A percentile compares a stretch with the other conserved stretches of the same genome.
Evolutionary conservation across 495 filamentous ascomycete genomes (phyloP).

Genomic region (Xylaria intraflava): DNA sequence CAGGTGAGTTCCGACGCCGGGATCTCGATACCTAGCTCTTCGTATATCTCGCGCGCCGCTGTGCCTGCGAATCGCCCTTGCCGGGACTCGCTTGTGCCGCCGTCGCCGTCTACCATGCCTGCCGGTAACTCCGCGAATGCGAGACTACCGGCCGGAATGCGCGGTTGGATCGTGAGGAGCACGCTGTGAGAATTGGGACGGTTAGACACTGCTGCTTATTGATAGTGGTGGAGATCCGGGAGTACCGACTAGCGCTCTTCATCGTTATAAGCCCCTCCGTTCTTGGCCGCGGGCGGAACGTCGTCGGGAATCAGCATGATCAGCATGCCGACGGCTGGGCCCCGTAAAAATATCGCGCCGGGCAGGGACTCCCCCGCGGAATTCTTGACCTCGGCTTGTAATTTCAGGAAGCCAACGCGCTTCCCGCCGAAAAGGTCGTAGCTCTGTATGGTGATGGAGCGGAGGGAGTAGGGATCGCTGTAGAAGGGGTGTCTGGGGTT

Average conservation of each 20-base stretch:
- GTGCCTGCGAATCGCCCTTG: constrained; percentile 63
- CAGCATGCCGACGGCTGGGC: constrained; percentile 76
- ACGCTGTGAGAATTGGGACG: constrained; percentile 27
- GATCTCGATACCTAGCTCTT: constrained; percentile 66
- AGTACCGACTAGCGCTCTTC: constrained; percentile 46
- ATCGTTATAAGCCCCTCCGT: constrained; percentile 17
- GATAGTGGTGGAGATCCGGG: background rate
- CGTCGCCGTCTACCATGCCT: constrained; percentile 81
- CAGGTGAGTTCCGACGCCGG: constrained; percentile 29
- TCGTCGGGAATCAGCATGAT: constrained; percentile 72
- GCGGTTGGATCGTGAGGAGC: constrained; percentile 75
- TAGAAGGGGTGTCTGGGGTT: constrained; percentile 63
- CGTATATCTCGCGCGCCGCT: constrained; percentile 74
- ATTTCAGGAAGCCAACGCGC: constrained; percentile 72
- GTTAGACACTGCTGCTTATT: background rate
- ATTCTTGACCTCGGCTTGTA: constrained; percentile 62
- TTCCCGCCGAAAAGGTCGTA: constrained; percentile 62
- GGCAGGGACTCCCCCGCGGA: constrained; percentile 58
- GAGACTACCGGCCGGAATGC: constrained; percentile 70
- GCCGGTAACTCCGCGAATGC: constrained; percentile 76
- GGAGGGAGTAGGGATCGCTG: constrained; percentile 60
- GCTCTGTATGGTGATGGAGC: constrained; percentile 63
- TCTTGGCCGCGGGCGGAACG: constrained; percentile 21
- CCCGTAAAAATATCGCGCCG: constrained; percentile 72
- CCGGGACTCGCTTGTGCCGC: background rate